Evolutionary conservation across 202 grass and related monocot genomes (phyloP).

Genomic region (Eragrostis tef): DNA sequence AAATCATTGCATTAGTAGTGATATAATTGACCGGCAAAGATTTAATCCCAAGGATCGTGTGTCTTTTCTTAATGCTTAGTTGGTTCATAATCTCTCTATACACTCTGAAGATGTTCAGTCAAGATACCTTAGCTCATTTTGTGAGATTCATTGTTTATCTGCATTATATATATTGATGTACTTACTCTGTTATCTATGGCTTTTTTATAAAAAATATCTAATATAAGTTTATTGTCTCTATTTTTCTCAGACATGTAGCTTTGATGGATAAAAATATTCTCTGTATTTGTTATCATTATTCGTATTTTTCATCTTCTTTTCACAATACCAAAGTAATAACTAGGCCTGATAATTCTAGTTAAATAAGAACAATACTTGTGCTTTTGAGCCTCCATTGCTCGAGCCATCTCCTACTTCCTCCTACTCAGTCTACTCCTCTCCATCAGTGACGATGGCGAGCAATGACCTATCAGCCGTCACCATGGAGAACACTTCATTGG

Average conservation of each 20-base stretch:
- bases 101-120: neutral
- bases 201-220: neutral
- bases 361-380: slow-evolving; percentile 38
- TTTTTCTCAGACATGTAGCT: neutral
- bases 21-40: slow-evolving; percentile 11
- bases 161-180: neutral
- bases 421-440: slow-evolving; percentile 68
- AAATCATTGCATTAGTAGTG: slow-evolving; percentile 9
- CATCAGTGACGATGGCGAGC: slow-evolving; percentile 24
- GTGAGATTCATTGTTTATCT: neutral
- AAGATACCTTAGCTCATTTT: neutral
- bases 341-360: no score
- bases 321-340: no score
- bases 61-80: neutral
- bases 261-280: neutral
- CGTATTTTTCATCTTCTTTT: no score
- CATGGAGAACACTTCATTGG: slow-evolving; percentile 44
- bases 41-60: slow-evolving; percentile 19
- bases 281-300: no score
- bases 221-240: neutral
- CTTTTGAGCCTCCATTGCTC: slow-evolving; percentile 47
- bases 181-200: neutral
- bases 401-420: slow-evolving; percentile 63
- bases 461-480: slow-evolving; percentile 31
- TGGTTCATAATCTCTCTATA: neutral